Evolutionary conservation across 306 rosid species (phyloP).

Genomic region (Hippophae rhamnoides): DNA sequence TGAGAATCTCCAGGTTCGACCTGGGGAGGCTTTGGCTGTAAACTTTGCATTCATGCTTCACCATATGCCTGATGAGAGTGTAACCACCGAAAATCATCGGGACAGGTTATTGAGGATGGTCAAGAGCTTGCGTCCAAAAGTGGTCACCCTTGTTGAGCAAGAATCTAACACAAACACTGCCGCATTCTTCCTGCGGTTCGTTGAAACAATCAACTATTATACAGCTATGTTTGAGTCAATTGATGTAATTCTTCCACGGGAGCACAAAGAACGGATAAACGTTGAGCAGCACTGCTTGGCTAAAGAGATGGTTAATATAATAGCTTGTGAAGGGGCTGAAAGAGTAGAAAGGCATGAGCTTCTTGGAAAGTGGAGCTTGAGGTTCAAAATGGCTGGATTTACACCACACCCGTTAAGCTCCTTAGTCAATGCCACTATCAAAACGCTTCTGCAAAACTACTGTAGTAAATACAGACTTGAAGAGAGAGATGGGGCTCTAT

Average conservation of each 20-base stretch:
- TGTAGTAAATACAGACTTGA: constrained; percentile 61
- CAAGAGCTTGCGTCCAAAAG: constrained; percentile 79
- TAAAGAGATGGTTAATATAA: constrained; percentile 77
- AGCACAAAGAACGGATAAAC: constrained; percentile 66
- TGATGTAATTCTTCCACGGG: constrained; percentile 68
- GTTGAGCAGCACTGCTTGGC: constrained; percentile 98
- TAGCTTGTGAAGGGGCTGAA: constrained; percentile 90
- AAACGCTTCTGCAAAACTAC: constrained; percentile 68
- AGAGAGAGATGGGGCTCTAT: constrained; percentile 82
- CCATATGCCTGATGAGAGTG: constrained; percentile 94
- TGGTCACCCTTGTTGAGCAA: constrained; percentile 96
- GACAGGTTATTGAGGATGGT: constrained; percentile 72
- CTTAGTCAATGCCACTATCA: constrained; percentile 79
- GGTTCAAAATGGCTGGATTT: constrained; percentile 92
- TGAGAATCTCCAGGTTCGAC: constrained; percentile 45
- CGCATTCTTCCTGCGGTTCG: constrained; percentile 67
- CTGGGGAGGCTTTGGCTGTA: constrained; percentile 73
- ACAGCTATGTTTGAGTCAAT: constrained; percentile 88
- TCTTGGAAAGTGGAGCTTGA: constrained; percentile 78
- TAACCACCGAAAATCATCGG: constrained; percentile 74
- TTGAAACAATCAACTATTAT: constrained; percentile 69
- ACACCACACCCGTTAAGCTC: constrained; percentile 78
- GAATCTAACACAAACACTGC: constrained; percentile 88
- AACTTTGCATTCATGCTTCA: constrained; percentile 91
- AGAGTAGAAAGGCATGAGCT: constrained; percentile 90